Conservation (phyloP, 768 basidiomycete genomes). For the Kwoniella botswanensis region DNA sequence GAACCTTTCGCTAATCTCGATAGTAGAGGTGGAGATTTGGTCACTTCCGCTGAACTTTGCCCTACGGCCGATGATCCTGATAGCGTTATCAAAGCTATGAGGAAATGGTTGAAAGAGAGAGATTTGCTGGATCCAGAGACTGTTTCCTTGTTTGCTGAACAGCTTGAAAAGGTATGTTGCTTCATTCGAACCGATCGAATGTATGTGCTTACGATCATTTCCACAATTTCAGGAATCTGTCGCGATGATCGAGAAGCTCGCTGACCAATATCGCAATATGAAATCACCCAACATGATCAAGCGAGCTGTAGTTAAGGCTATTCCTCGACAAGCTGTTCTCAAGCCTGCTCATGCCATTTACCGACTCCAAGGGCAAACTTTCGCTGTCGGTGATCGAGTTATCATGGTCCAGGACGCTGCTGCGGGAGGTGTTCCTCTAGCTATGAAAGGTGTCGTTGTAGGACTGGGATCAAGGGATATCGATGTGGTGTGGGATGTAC, state of each 20-base stretch:
- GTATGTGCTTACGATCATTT: no score
- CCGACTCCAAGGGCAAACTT: constrained; percentile 85
- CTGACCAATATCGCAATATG: constrained; percentile 69
- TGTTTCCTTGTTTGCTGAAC: constrained; percentile 88
- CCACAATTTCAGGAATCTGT: constrained; percentile 69
- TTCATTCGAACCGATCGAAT: no score
- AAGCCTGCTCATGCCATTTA: constrained; percentile 90
- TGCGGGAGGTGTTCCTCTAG: constrained; percentile 80
- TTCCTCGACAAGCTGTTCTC: constrained; percentile 88
- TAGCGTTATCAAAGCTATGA: constrained; percentile 73
- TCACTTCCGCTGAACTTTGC: constrained; percentile 67
- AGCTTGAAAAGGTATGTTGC: constrained; percentile 75
- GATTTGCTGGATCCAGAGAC: constrained; percentile 90
- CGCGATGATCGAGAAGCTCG: constrained; percentile 73
- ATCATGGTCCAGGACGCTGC: constrained; percentile 91
- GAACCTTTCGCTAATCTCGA: constrained; percentile 79
- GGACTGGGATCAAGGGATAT: constrained; percentile 83
- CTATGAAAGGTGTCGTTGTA: constrained; percentile 90
- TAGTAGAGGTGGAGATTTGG: constrained; percentile 75
- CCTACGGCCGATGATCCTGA: constrained; percentile 69
- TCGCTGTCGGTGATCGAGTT: constrained; percentile 88
- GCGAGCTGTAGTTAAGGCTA: constrained; percentile 89
- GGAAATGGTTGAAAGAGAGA: constrained; percentile 81
- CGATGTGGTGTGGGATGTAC: constrained; percentile 94
- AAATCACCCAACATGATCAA: constrained; percentile 73